Conservation (phyloP, 306 rosid genomes). For the Rubus idaeus region DNA sequence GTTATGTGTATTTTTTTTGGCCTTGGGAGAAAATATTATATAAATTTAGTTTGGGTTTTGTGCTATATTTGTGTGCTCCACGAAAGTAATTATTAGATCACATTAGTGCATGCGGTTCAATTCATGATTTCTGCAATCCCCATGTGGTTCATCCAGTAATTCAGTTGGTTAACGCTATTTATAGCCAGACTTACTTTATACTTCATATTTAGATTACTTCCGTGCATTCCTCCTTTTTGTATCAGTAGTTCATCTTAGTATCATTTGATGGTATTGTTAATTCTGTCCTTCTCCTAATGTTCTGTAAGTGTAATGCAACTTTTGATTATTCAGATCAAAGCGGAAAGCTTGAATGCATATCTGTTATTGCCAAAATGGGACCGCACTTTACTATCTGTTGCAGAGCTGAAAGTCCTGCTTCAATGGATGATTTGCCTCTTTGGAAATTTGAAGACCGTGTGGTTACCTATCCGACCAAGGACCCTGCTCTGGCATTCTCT, state of each 20-base stretch:
- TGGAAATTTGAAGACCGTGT: slow-evolving; percentile 73
- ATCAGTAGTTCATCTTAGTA: neutral
- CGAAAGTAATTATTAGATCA: neutral
- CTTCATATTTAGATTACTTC: slow-evolving; percentile 3
- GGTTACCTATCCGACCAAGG: slow-evolving; percentile 73
- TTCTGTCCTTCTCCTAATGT: neutral
- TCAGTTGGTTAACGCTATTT: neutral
- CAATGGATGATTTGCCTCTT: slow-evolving; percentile 80
- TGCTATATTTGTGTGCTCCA: neutral
- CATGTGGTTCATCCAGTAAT: neutral
- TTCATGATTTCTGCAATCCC: neutral
- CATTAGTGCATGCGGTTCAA: neutral
- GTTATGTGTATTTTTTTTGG: neutral
- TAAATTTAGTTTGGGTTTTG: neutral
- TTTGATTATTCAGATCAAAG: slow-evolving; percentile 66
- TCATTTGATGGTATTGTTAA: neutral
- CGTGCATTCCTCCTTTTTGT: neutral
- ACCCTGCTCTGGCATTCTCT: slow-evolving; percentile 73
- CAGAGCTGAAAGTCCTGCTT: slow-evolving; percentile 95
- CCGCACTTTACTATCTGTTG: slow-evolving; percentile 83
- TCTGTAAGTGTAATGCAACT: slow-evolving; percentile 27
- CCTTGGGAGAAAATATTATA: neutral
- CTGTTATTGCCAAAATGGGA: slow-evolving; percentile 80
- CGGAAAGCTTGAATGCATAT: slow-evolving; percentile 90
- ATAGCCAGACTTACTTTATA: neutral